phyloP scores from a whole-genome alignment of 116 monocot genomes.

The Papilionanthe hybrid region DNA sequence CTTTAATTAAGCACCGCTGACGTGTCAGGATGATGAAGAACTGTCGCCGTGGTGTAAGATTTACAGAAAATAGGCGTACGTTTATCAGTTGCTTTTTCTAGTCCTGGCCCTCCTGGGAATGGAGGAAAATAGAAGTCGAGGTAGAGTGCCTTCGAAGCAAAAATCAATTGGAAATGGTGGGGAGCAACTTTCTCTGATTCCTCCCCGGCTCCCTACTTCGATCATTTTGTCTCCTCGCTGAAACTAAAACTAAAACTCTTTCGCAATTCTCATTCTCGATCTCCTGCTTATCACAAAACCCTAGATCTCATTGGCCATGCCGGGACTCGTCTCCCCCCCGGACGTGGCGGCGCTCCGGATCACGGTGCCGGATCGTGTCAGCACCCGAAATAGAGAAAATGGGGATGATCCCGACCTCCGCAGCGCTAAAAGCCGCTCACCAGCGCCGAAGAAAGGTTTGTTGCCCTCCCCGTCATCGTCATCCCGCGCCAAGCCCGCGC shows the following conservation, averaged over 20 bases:
- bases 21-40: background rate
- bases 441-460: slow-evolving; percentile 26
- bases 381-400: slow-evolving; percentile 14
- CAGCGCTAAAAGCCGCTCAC: slow-evolving; percentile 17
- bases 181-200: slow-evolving; percentile 3
- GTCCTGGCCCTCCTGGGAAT: too few species aligned
- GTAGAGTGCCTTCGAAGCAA: slow-evolving; percentile 3
- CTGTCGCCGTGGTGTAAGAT: background rate
- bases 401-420: slow-evolving; percentile 10
- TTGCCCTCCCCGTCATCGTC: slow-evolving; percentile 29
- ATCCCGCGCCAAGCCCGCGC: slow-evolving; percentile 29
- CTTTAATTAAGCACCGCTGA: background rate
- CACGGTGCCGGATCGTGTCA: slow-evolving; percentile 21
- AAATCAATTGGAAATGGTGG: background rate
- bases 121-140: background rate
- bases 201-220: background rate
- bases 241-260: background rate
- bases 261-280: background rate
- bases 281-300: background rate
- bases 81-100: background rate
- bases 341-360: slow-evolving; percentile 33
- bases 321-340: slow-evolving; percentile 48
- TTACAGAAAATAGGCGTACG: background rate
- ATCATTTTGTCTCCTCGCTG: background rate
- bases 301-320: slow-evolving; percentile 24